These are phyloP conservation scores for Graphium sp. DNA, from an alignment of 2,329 filamentous ascomycete genomes.

Conservation along the genomic window DNA sequence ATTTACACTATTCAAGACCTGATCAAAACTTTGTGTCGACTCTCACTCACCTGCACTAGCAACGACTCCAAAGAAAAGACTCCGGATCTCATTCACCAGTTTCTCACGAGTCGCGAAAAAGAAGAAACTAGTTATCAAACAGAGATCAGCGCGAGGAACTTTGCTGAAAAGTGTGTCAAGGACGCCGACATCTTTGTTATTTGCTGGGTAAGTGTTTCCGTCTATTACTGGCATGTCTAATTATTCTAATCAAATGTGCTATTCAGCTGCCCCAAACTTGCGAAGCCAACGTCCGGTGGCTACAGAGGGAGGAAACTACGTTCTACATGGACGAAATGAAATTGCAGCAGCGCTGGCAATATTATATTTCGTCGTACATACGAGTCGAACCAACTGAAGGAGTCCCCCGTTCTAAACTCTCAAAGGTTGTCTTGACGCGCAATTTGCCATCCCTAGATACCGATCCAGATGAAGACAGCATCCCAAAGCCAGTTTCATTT, in stretches of 20 bases:
- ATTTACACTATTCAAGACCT: conserved; percentile 87
- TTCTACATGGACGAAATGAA: conserved; percentile 85
- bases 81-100: conserved; percentile 74
- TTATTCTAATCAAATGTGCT: neutral
- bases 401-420: conserved; percentile 45
- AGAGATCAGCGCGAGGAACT: conserved; percentile 80
- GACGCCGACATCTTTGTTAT: conserved; percentile 86
- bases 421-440: conserved; percentile 52
- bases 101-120: conserved; percentile 63
- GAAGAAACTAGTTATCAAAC: conserved; percentile 79
- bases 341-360: conserved; percentile 71
- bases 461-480: conserved; percentile 45
- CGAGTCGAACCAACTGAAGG: conserved; percentile 80
- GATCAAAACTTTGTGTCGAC: conserved; percentile 62
- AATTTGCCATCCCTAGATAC: conserved; percentile 49
- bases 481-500: conserved; percentile 42
- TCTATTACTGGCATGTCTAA: neutral
- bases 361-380: conserved; percentile 86
- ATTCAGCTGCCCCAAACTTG: conserved; percentile 48
- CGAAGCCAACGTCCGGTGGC: conserved; percentile 56
- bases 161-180: conserved; percentile 83
- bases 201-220: conserved; percentile 58
- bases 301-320: conserved; percentile 53
- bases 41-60: conserved; percentile 69
- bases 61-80: conserved; percentile 87